Conservation (phyloP, 805 yeast genomes). For the Lachancea meyersii region DNA sequence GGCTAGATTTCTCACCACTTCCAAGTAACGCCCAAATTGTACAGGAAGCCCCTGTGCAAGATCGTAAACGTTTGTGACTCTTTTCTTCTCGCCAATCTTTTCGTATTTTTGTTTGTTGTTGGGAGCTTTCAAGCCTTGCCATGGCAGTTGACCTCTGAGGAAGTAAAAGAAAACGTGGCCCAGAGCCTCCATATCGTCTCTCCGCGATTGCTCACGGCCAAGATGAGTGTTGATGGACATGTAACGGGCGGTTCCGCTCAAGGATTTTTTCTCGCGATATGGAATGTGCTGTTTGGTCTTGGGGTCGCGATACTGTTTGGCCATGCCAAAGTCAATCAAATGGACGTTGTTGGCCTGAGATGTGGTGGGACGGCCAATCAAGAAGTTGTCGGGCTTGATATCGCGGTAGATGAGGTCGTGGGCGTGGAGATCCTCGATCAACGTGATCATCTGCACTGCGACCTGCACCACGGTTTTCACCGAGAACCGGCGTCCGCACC, state of each 20-base stretch:
- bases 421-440: constrained; percentile 82
- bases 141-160: constrained; percentile 88
- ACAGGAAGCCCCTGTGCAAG: constrained; percentile 84
- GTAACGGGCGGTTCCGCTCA: constrained; percentile 97
- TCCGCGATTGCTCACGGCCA: constrained; percentile 93
- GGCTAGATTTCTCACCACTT: constrained; percentile 77
- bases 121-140: constrained; percentile 99
- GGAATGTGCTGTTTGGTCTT: constrained; percentile 94
- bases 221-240: constrained; percentile 97
- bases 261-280: constrained; percentile 88
- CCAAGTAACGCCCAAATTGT: constrained; percentile 88
- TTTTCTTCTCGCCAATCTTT: constrained; percentile 93
- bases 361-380: constrained; percentile 83
- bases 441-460: constrained; percentile 87
- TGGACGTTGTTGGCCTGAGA: constrained; percentile 80
- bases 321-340: constrained; percentile 97
- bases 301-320: constrained; percentile 95
- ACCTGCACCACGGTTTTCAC: constrained; percentile 88
- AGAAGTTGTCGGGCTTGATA: constrained; percentile 94
- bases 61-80: constrained; percentile 79
- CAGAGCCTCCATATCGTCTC: constrained; percentile 93
- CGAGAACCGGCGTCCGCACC: constrained; percentile 91
- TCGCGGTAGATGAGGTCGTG: constrained; percentile 91
- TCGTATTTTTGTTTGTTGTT: constrained; percentile 97
- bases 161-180: constrained; percentile 97